Evolutionary conservation across 306 rosid genomes (phyloP).

Genomic region (Medicago ruthenica): DNA sequence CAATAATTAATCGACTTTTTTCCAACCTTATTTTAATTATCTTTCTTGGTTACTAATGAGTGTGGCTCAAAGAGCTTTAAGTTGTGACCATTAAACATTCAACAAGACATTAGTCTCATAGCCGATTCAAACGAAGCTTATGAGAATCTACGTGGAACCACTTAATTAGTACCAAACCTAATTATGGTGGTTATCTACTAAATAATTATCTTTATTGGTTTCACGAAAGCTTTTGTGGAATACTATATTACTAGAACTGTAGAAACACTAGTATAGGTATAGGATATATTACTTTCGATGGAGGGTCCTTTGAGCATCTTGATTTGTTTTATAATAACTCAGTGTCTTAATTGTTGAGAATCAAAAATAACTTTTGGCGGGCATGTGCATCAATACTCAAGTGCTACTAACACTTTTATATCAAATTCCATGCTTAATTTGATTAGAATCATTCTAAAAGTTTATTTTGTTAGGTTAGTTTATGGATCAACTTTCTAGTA

Average conservation of each 20-base stretch:
- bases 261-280: not conserved
- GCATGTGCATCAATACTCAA: constrained; percentile 45
- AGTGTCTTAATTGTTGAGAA: constrained; percentile 29
- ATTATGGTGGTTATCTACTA: not conserved
- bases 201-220: not conserved
- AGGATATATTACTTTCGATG: constrained; percentile 1
- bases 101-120: not conserved
- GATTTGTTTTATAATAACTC: constrained; percentile 3
- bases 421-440: constrained; percentile 36
- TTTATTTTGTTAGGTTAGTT: constrained; percentile 36
- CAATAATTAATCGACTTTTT: too few relatives aligned
- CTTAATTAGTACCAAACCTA: not conserved
- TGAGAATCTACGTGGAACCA: not conserved
- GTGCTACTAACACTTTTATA: constrained; percentile 32
- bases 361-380: constrained; percentile 40
- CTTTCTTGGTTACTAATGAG: too few relatives aligned
- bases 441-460: constrained; percentile 44
- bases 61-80: too few relatives aligned
- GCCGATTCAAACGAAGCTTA: not conserved
- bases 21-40: too few relatives aligned
- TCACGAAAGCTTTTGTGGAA: constrained; percentile 26
- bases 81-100: too few relatives aligned
- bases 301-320: constrained; percentile 45
- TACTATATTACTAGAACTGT: not conserved
- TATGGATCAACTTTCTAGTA: constrained; percentile 36